Evolutionary conservation across 768 basidiomycete genomes (phyloP), one percentile per base, ranked within the genome.

Genomic region (Mycena floridula): DNA sequence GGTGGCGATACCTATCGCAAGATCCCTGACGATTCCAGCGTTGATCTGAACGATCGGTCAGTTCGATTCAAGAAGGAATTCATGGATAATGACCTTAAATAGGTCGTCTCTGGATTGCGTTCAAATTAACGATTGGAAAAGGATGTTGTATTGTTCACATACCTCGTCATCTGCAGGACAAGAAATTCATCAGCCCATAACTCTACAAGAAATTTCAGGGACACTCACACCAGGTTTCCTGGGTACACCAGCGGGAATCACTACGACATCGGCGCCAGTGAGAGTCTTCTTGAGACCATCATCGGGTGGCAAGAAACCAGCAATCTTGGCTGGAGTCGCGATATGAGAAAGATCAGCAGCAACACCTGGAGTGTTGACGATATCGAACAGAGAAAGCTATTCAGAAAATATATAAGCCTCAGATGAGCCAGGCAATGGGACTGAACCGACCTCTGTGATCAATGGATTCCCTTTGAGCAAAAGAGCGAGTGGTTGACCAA

Each of bases 211-310:
- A 36, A 43, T 24, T 16, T 28, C 49, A 42, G 36, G 28, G 3
- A 1, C 4, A 77, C 87, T 57, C 60, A 92, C 89, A 37, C 89
- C 89, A 58, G 89, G 89, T 69, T 99, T 99, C 55, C 95, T 77
- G 42, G 95, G 95, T 3, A 98, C 83, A 61, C 95, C 95, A 55
- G 95, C 95, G 43, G 95, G 95, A 61, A 98, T 96, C 47, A 99
- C 77, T 52, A 99, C 85, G 50, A 99, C 56, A 51, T 96, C 81
- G 9, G 93, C 93, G 47, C 88, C 92, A 37, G 74, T 78, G 54
- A 99, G 75, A 32, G 79, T 76, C 65, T 86, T 87, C 68, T 84
- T 79, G 50, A 95, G 73, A 25, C 90, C 90, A 48, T 87, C 85
- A 56, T 93, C 73, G 27, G 83, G 73, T 48, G 84, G 76, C 15